Evolutionary conservation across 345 rosid genomes (phyloP), one percentile per base, ranked within the genome.

Genomic region (Brassica carinata): DNA sequence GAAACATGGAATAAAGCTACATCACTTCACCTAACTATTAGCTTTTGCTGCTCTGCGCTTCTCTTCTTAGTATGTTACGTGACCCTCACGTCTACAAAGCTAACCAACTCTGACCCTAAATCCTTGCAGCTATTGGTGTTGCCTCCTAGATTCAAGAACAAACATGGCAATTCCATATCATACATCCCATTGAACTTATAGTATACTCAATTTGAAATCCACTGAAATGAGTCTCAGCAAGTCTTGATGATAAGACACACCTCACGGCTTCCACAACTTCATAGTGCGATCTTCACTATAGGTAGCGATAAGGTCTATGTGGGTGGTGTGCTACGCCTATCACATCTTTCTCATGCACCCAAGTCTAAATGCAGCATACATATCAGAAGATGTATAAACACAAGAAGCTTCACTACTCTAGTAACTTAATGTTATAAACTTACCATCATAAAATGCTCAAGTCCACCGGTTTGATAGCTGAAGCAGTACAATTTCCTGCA

Each of bases 401-500:
- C 53, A 43, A 0, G 13, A 40, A 29, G 31, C 34, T 64, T 63
- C 36, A 64, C 64, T 71, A 31, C 40, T 61, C 53, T 8, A 27
- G 33, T n/a, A 43, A 26, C 7, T 38, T 65, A 45, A 3, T 63
- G 43, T 45, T 7, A 69, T 69, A 64, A 69, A 66, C 83, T 85
- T 83, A 96, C 99, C 92, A 86, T 91, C 97, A 96, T 92, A 68
- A 93, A 90, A 88, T 96, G 99, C 87, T 96, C 98, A 29, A 96
- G 87, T 86, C 89, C 88, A 84, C 95, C 95, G 14, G 98, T 86
- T 67, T 89, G 98, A 83, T 92, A 69, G 85, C 96, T 93, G 91
- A 96, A 96, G 87, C 98, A 92, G 86, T 96, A 93, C 84, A 93
- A 58, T 81, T 88, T 88, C 90, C 98, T 91, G 91, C 76, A 83